Base-by-base conservation (phyloP, 2,329 filamentous ascomycete species). In the Pezicula carpinea region DNA sequence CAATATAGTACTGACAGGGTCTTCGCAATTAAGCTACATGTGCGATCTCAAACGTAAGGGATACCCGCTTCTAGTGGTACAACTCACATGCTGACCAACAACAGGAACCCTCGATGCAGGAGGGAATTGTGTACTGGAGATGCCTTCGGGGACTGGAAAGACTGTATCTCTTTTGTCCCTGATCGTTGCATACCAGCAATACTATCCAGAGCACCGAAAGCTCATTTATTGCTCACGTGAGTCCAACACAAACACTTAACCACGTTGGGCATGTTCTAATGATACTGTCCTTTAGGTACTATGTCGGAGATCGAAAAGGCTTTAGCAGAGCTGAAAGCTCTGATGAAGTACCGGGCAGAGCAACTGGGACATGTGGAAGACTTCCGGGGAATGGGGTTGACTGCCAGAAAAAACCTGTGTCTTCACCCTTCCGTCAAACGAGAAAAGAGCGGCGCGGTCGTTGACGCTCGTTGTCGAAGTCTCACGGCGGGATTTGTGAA, bases 231-330 rank as follows among this genome's bases (percentile, higher is more conserved):
- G 93, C 74, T 99, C 93, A 53, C 90, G 93, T 83, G 59, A 58
- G 61, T 55, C 19, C 21, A 13, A 7, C 21, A 17, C 13, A 15
- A n/a, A n/a, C n/a, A n/a, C n/a, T 15, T 8, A n/a, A n/a, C 38
- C 19, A 23, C 22, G n/a, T 22, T 23, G n/a, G 6, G 11, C 19
- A 40, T 5, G 22, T 22, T 19, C 18, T 15, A 5, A 26, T 23
- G 6, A n/a, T 15, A 11, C 19, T 14, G 3, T 15, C 1, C 19
- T 26, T 36, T 8, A 82, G 79, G 79, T 72, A 99, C 93, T 47
- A 99, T 99, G 91, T 99, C 93, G 32, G 93, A 99, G 71, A 99
- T 99, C 61, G 93, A 99, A 66, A 99, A 99, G 70, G 93, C 95
- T 0, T 70, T 99, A 44, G 88, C 89, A 8, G 93, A 99, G 68